phyloP scores from a whole-genome alignment of 108 stramenopile species.

The Conticribra weissflogii region DNA sequence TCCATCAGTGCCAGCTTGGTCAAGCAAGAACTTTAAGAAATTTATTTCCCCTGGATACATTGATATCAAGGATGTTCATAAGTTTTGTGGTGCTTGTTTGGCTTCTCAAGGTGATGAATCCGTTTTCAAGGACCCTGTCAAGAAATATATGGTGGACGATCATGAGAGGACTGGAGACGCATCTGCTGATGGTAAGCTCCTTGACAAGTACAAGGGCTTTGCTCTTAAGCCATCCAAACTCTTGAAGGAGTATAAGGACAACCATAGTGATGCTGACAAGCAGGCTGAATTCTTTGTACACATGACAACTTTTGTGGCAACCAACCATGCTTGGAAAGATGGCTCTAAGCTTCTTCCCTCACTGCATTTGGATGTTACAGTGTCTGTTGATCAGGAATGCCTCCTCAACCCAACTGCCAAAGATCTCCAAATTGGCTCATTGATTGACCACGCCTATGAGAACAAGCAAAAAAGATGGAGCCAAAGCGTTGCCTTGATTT shows the following conservation, averaged over 20 bases:
- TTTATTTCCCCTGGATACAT: neutral
- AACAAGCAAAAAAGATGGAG: neutral
- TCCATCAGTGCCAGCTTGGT: neutral
- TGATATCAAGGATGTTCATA: neutral
- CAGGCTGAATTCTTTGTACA: neutral
- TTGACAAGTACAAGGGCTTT: neutral
- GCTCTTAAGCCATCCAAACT: neutral
- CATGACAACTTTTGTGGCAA: neutral
- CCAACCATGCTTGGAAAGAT: neutral
- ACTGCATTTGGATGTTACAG: neutral
- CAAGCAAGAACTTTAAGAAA: neutral
- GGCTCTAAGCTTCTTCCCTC: neutral
- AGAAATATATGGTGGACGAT: neutral
- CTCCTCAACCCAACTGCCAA: neutral
- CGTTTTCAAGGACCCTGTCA: neutral
- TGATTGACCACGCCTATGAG: neutral
- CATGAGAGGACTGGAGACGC: neutral
- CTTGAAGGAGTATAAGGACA: neutral
- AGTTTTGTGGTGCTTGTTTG: neutral
- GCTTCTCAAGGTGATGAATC: neutral
- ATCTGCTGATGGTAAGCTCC: neutral
- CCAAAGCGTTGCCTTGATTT: neutral
- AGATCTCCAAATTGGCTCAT: neutral
- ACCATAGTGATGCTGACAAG: neutral
- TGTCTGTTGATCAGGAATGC: neutral